Evolutionary conservation across 1,284 basidiomycete genomes (phyloP).

Genomic region (Leccinum insolens): DNA sequence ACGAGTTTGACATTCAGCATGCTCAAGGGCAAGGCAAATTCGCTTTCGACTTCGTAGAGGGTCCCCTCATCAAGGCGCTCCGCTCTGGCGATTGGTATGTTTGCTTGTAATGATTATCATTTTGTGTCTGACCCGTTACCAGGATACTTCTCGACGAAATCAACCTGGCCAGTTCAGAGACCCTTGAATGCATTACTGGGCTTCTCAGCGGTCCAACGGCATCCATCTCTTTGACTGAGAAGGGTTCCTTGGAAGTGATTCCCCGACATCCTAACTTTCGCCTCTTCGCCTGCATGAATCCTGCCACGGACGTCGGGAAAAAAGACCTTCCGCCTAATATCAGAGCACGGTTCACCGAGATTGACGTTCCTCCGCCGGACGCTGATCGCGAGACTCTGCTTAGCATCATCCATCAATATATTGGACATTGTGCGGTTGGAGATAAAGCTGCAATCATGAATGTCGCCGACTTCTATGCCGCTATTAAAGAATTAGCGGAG

Average conservation of each 20-base stretch:
- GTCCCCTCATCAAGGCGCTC: constrained; percentile 92
- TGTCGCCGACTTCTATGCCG: constrained; percentile 88
- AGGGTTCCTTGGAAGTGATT: constrained; percentile 90
- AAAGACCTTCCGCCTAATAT: constrained; percentile 93
- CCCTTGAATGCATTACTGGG: constrained; percentile 89
- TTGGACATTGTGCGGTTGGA: constrained; percentile 81
- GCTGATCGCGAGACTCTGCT: constrained; percentile 90
- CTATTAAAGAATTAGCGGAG: constrained; percentile 81
- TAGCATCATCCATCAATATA: constrained; percentile 89
- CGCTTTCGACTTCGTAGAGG: constrained; percentile 95
- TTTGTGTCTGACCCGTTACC: constrained; percentile 8
- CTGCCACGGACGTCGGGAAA: constrained; percentile 98
- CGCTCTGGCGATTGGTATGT: constrained; percentile 88
- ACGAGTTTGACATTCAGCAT: constrained; percentile 86
- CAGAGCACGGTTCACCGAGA: constrained; percentile 92
- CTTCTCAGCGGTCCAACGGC: constrained; percentile 85
- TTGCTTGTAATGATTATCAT: not conserved
- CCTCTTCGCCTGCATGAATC: constrained; percentile 99
- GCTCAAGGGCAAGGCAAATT: constrained; percentile 85
- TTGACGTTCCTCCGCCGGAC: constrained; percentile 94
- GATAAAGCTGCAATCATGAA: constrained; percentile 92
- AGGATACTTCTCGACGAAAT: constrained; percentile 97
- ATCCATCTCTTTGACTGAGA: constrained; percentile 93
- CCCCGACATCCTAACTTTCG: constrained; percentile 95
- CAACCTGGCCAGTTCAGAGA: constrained; percentile 94